Evolutionary conservation across 2,329 filamentous ascomycete species (phyloP).

Genomic region (Diaporthe aspalathi): DNA sequence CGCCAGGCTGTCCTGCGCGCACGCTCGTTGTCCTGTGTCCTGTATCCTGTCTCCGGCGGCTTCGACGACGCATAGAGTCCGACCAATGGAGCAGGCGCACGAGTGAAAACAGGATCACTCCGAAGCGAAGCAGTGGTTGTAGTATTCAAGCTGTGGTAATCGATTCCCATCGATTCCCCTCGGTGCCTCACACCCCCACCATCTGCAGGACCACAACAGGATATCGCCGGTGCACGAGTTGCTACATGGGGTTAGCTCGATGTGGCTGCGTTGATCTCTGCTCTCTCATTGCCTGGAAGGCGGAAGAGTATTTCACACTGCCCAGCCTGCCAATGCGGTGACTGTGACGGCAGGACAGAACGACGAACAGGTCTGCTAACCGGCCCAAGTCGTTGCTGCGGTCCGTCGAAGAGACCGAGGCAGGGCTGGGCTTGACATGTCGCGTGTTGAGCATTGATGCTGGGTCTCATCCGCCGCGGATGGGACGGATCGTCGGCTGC

Average conservation of each 20-base stretch:
- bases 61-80: neutral
- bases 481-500: conserved; percentile 25
- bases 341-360: conserved; percentile 16
- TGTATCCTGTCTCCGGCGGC: neutral
- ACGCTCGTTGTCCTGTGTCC: neutral
- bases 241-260: conserved; percentile 7
- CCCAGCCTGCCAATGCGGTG: conserved; percentile 2
- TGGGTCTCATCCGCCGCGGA: conserved; percentile 21
- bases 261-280: conserved; percentile 9
- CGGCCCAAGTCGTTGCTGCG: neutral
- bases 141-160: neutral
- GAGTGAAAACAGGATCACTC: neutral
- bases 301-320: conserved; percentile 9
- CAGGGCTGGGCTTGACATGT: neutral
- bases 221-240: conserved; percentile 2
- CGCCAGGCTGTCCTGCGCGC: conserved; percentile 23
- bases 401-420: conserved; percentile 9
- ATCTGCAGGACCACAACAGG: neutral
- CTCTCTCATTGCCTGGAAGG: conserved; percentile 17
- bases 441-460: conserved; percentile 25
- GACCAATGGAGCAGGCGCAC: neutral
- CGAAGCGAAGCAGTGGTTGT: neutral
- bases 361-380: neutral
- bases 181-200: conserved; percentile 13
- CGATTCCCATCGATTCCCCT: neutral